phyloP scores from a whole-genome alignment of 1,284 basidiomycete species.

The Microbotryum saponariae region DNA sequence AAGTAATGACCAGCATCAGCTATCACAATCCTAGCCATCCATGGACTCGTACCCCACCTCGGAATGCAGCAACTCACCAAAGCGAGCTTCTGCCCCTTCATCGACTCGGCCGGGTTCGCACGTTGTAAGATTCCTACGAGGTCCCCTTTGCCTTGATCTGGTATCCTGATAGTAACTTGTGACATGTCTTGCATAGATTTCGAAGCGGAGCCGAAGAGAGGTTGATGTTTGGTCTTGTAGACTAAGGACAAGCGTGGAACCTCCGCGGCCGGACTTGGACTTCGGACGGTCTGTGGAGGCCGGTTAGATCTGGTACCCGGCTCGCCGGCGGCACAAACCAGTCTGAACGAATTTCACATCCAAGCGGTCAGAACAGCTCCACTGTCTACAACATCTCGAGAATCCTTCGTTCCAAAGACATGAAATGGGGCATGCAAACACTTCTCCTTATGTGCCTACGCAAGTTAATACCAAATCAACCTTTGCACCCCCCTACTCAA shows the following conservation, averaged over 20 bases:
- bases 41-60: too few species aligned
- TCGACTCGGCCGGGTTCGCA: background rate
- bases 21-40: too few species aligned
- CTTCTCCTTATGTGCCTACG: too few species aligned
- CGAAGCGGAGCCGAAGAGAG: too few species aligned
- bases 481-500: constrained; percentile 9
- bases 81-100: background rate
- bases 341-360: too few species aligned
- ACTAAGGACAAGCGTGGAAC: background rate
- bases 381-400: too few species aligned
- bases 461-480: constrained; percentile 12
- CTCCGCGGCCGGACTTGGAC: background rate
- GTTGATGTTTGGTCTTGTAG: background rate
- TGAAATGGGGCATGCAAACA: too few species aligned
- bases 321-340: too few species aligned
- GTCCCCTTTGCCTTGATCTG: background rate
- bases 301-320: background rate
- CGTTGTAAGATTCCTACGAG: constrained; percentile 3
- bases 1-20: too few species aligned
- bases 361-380: too few species aligned
- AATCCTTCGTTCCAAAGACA: too few species aligned
- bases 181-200: background rate
- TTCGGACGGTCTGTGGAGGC: background rate
- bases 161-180: background rate
- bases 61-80: background rate